Evolutionary conservation across 2,329 filamentous ascomycete species (phyloP), one percentile per base, ranked within the genome.

Genomic region (Pyrenochaeta sp.): DNA sequence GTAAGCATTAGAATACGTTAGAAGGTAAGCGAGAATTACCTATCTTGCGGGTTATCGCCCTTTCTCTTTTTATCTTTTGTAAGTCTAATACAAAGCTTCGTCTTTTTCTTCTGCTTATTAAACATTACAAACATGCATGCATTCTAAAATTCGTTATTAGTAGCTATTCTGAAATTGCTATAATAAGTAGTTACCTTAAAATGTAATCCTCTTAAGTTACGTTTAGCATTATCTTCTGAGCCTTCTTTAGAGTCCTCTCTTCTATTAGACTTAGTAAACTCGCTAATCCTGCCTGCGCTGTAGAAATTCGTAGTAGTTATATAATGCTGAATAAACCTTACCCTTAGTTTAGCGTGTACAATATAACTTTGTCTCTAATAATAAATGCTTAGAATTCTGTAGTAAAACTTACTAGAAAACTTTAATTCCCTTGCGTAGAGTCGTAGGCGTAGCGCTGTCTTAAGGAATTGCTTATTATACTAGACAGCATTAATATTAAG

Each of bases 281-380:
- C 24, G 24, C 24, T 10, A 27, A 27, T 27, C 24, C 24, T 27
- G 9, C 24, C 24, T 10, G 24, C 24, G 24, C 24, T 27, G 9
- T 27, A 27, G 24, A 27, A 27, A 27, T 27, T 27, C 24, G 24
- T 27, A 27, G 24, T 27, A 27, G 24, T 27, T 27, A 27, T 27
- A 27, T 27, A 10, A 27, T 27, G 9, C 9, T 27, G 9, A 27
- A 27, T 10, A 27, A 27, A 27, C 24, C 24, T 27, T 10, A 27
- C 24, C 24, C 24, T 27, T 27, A 10, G 24, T 27, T 27, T 27
- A 10, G 24, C 24, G 24, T 27, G 24, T 27, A 27, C 9, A 27
- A 27, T 10, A 27, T 27, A 10, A 13, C 24, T 27, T 27, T 13
- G 24, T 27, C 24, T 27, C 24, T 10, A 27, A n/a, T 10, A 13